Percentiles rank a stretch among this genome's conserved stretches.
These are phyloP conservation scores for Didymella exigua DNA, from an alignment of 2,329 filamentous ascomycete species.

Conservation along the genomic window DNA sequence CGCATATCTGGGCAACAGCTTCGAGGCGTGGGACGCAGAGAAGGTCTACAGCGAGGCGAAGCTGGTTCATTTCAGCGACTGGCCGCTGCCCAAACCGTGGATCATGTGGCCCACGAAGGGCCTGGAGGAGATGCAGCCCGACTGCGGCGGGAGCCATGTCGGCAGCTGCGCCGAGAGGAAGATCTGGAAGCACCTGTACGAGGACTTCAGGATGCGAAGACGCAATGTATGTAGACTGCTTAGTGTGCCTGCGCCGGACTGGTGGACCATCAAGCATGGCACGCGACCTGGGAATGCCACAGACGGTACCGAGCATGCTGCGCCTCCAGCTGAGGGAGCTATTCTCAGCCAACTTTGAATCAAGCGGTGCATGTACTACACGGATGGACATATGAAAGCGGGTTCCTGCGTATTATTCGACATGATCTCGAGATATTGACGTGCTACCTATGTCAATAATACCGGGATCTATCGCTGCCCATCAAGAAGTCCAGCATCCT, in stretches of 20 bases:
- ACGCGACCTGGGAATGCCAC: conserved; percentile 27
- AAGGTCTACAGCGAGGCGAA: conserved; percentile 64
- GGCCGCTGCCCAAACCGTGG: conserved; percentile 72
- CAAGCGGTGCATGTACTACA: neutral
- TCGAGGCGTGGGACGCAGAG: conserved; percentile 65
- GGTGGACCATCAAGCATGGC: conserved; percentile 37
- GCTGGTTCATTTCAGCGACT: conserved; percentile 73
- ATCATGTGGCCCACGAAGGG: conserved; percentile 53
- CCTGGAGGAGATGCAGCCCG: conserved; percentile 53
- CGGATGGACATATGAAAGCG: neutral
- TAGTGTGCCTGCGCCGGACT: conserved; percentile 49
- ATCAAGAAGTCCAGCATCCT: neutral
- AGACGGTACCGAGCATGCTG: conserved; percentile 30
- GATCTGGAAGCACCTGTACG: conserved; percentile 54
- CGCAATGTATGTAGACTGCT: conserved; percentile 49
- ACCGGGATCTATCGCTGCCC: no score
- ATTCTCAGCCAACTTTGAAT: neutral
- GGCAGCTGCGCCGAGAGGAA: conserved; percentile 47
- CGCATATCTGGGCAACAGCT: conserved; percentile 58
- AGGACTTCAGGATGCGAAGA: conserved; percentile 51
- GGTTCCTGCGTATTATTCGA: conserved; percentile 14
- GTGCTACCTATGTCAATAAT: neutral
- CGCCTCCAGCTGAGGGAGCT: conserved; percentile 20
- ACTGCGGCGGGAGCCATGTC: conserved; percentile 46
- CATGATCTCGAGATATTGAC: neutral